phyloP scores from a whole-genome alignment of 805 yeast species.

The Torulaspora maleeae region DNA sequence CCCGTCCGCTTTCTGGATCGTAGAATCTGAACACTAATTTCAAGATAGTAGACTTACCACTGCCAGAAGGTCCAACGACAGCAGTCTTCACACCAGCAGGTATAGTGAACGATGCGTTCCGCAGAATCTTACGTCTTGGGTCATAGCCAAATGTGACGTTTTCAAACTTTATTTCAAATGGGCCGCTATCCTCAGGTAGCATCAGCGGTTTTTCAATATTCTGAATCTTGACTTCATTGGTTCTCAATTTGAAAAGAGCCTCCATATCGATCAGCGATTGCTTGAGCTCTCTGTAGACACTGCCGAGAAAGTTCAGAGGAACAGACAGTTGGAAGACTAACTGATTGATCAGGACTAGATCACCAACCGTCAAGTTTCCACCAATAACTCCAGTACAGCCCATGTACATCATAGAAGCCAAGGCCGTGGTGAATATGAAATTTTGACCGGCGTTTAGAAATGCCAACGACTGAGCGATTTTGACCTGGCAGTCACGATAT shows the following conservation, averaged over 20 bases:
- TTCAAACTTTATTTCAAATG: slow-evolving; percentile 81
- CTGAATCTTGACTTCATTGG: slow-evolving; percentile 60
- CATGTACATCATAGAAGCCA: slow-evolving; percentile 97
- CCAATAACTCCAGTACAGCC: slow-evolving; percentile 89
- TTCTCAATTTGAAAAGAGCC: slow-evolving; percentile 79
- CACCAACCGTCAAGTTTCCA: slow-evolving; percentile 86
- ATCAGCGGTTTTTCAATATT: slow-evolving; percentile 61
- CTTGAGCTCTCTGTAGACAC: slow-evolving; percentile 90
- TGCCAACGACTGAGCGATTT: slow-evolving; percentile 80
- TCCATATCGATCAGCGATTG: slow-evolving; percentile 96
- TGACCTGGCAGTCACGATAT: slow-evolving; percentile 66
- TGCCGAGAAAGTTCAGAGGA: slow-evolving; percentile 89
- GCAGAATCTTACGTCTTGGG: slow-evolving; percentile 78
- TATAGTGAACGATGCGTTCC: slow-evolving; percentile 74
- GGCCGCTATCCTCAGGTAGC: slow-evolving; percentile 37
- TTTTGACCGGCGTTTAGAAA: slow-evolving; percentile 77
- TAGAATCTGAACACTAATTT: slow-evolving; percentile 83
- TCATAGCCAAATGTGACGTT: slow-evolving; percentile 92
- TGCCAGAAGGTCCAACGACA: slow-evolving; percentile 93
- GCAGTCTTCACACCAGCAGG: slow-evolving; percentile 93
- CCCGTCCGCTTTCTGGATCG: slow-evolving; percentile 73
- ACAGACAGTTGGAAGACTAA: slow-evolving; percentile 93
- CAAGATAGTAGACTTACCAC: slow-evolving; percentile 89
- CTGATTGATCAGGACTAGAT: slow-evolving; percentile 89
- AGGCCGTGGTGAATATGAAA: slow-evolving; percentile 75